Percentiles rank a stretch among this genome's conserved stretches.
Evolutionary conservation across 2,329 filamentous ascomycete genomes (phyloP).

Genomic region (Diaporthe ampelina): DNA sequence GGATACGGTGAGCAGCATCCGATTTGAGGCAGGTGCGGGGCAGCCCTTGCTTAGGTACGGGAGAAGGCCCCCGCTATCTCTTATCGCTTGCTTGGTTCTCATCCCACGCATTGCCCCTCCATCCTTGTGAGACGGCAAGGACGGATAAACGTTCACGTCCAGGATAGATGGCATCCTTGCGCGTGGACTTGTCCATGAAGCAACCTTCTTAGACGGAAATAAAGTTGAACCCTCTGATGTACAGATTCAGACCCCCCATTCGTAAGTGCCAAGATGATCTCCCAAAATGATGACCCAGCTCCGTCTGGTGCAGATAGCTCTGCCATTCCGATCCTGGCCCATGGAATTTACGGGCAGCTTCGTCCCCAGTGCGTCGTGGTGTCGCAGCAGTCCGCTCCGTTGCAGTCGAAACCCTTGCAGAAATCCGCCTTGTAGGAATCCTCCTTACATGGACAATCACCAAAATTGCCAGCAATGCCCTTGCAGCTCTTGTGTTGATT

Average conservation of each 20-base stretch:
- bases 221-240: too few species aligned
- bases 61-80: background rate
- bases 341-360: background rate
- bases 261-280: too few species aligned
- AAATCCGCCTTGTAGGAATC: constrained; percentile 19
- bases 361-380: constrained; percentile 15
- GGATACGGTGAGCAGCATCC: background rate
- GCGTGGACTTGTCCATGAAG: too few species aligned
- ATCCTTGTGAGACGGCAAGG: background rate
- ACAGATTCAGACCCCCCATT: background rate
- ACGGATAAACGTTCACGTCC: background rate
- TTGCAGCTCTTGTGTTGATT: constrained; percentile 30
- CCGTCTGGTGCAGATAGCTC: too few species aligned
- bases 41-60: background rate
- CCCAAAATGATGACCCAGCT: too few species aligned
- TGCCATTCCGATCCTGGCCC: background rate
- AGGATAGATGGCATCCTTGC: background rate
- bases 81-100: background rate
- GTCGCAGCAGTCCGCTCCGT: constrained; percentile 11
- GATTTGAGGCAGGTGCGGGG: constrained; percentile 23
- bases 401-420: constrained; percentile 18
- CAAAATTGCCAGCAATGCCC: constrained; percentile 17
- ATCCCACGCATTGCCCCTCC: background rate
- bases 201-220: too few species aligned
- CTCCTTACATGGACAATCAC: constrained; percentile 2